These are phyloP conservation scores for Thozetella sp. DNA, from an alignment of 495 filamentous ascomycete species.

Conservation along the genomic window DNA sequence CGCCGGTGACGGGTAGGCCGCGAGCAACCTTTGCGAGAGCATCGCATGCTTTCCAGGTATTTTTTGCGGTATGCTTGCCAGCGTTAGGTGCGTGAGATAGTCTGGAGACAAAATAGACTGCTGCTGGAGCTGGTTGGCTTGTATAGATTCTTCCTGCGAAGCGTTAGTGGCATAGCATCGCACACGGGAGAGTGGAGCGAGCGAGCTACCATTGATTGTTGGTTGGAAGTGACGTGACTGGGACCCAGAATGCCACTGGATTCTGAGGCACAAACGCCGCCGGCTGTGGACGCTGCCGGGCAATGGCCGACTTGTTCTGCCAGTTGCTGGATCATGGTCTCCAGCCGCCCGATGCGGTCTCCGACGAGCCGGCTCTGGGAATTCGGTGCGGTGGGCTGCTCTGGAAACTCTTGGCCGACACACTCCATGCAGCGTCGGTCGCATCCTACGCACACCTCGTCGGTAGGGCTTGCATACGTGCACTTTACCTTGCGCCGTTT, in stretches of 20 bases:
- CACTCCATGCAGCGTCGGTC: slow-evolving; percentile 36
- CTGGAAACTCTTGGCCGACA: slow-evolving; percentile 41
- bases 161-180: neutral
- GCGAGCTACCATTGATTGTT: neutral
- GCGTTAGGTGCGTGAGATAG: neutral
- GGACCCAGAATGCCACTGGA: neutral
- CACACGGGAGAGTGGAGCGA: neutral
- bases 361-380: slow-evolving; percentile 8
- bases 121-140: neutral
- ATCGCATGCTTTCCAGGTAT: slow-evolving; percentile 14
- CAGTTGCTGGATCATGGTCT: slow-evolving; percentile 26
- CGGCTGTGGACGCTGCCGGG: neutral
- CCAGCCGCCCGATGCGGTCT: slow-evolving; percentile 25
- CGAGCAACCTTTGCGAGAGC: slow-evolving; percentile 24
- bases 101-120: neutral
- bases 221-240: neutral
- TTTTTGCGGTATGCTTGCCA: neutral
- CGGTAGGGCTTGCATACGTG: slow-evolving; percentile 30
- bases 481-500: slow-evolving; percentile 51
- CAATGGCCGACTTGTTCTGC: slow-evolving; percentile 8
- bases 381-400: slow-evolving; percentile 15
- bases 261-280: neutral
- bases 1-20: slow-evolving; percentile 34
- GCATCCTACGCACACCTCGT: slow-evolving; percentile 42
- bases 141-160: neutral